Evolutionary conservation across 495 filamentous ascomycete genomes (phyloP).

Genomic region (Penicillium longicatenatum): DNA sequence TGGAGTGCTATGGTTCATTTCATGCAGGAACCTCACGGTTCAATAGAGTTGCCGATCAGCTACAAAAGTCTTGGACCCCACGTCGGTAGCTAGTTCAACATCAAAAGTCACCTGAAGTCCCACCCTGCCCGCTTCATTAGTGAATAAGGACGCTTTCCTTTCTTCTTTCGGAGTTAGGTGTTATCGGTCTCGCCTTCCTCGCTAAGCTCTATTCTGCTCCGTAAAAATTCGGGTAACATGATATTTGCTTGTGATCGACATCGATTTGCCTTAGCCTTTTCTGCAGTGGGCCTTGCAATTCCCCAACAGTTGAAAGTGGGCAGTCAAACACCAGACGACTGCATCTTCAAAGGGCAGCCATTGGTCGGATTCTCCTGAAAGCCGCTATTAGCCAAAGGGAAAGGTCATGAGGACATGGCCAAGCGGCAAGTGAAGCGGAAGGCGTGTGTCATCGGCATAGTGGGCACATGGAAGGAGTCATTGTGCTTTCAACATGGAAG

Average conservation of each 20-base stretch:
- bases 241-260: constrained; percentile 1
- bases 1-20: constrained; percentile 3
- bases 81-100: constrained; percentile 20
- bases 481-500: background rate
- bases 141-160: background rate
- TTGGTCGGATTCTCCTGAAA: background rate
- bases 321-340: background rate
- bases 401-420: background rate
- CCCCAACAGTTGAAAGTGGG: background rate
- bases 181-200: background rate
- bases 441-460: background rate
- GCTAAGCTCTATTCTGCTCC: background rate
- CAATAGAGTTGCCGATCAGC: constrained; percentile 32
- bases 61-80: constrained; percentile 22
- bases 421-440: constrained; percentile 2
- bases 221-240: background rate
- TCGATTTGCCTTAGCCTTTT: background rate
- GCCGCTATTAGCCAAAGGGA: background rate
- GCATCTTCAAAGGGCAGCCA: background rate
- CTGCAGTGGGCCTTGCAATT: constrained; percentile 6
- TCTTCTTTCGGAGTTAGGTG: background rate
- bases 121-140: background rate
- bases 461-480: background rate
- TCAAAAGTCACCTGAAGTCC: background rate
- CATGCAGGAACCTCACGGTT: constrained; percentile 30